These are phyloP conservation scores for Globisporangium nodosum DNA, from an alignment of 352 stramenopile species.

Conservation along the genomic window DNA sequence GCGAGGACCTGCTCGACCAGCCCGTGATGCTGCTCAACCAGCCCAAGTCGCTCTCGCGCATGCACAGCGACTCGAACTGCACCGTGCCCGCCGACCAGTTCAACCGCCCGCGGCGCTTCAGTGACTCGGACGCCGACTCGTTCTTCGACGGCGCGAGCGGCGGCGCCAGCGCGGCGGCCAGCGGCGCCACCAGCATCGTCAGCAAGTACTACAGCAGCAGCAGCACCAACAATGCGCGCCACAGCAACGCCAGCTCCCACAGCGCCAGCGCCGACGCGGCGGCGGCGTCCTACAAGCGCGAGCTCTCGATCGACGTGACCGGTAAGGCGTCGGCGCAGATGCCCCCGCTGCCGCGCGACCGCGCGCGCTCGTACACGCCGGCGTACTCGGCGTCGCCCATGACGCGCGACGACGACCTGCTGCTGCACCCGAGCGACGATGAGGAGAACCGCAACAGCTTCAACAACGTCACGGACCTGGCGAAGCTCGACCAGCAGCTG, in stretches of 20 bases:
- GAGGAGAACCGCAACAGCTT: constrained; percentile 7
- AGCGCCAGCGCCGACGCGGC: constrained; percentile 7
- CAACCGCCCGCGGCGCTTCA: constrained; percentile 64
- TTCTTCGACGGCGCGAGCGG: constrained; percentile 41
- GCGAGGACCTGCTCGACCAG: constrained; percentile 38
- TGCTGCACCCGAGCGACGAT: not conserved
- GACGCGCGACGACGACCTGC: not conserved
- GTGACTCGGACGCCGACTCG: constrained; percentile 71
- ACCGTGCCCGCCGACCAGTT: constrained; percentile 27
- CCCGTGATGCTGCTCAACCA: constrained; percentile 29
- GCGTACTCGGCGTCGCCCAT: constrained; percentile 1
- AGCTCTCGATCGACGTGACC: constrained; percentile 14
- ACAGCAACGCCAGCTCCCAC: not conserved
- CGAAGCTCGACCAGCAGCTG: constrained; percentile 11
- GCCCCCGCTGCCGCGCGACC: constrained; percentile 7
- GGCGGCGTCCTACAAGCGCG: constrained; percentile 5
- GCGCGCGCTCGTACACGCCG: constrained; percentile 11
- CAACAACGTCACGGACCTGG: constrained; percentile 8
- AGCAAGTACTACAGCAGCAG: constrained; percentile 9
- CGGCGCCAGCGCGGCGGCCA: constrained; percentile 21
- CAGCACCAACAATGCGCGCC: not conserved
- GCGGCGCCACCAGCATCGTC: constrained; percentile 6
- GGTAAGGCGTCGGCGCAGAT: not conserved
- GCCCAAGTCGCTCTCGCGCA: constrained; percentile 53
- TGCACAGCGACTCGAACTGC: constrained; percentile 71